These are phyloP conservation scores for Heliocybe sulcata DNA, from an alignment of 1,284 basidiomycete genomes.

Conservation along the genomic window DNA sequence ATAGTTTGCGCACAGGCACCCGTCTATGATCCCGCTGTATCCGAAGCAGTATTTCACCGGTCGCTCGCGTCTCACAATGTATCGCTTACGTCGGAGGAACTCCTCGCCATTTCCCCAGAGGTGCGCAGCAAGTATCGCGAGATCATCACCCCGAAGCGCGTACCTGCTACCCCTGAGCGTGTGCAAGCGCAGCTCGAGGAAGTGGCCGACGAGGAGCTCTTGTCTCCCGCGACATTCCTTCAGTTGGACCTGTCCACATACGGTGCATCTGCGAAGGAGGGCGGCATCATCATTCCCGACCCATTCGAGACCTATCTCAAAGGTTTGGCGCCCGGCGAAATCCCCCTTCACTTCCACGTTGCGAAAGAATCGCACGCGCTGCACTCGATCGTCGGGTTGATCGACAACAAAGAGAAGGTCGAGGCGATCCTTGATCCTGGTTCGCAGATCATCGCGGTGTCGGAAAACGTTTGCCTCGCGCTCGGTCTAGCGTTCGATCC, in stretches of 20 bases:
- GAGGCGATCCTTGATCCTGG: conserved; percentile 18
- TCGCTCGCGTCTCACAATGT: too few relatives aligned
- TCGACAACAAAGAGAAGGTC: conserved; percentile 9
- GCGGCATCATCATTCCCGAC: background rate
- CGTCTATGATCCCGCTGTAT: background rate
- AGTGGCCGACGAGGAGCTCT: background rate
- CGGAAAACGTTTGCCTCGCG: conserved; percentile 11
- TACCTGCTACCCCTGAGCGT: background rate
- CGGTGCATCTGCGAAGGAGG: background rate
- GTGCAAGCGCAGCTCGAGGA: background rate
- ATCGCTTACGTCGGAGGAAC: too few relatives aligned
- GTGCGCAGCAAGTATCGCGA: background rate
- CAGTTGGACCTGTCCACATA: background rate
- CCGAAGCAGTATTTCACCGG: too few relatives aligned
- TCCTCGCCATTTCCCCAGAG: background rate
- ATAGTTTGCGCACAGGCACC: background rate
- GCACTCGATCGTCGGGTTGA: conserved; percentile 7
- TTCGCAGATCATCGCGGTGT: conserved; percentile 17
- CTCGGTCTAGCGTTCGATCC: conserved; percentile 16
- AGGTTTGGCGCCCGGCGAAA: background rate
- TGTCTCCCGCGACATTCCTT: too few relatives aligned
- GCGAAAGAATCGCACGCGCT: conserved; percentile 4
- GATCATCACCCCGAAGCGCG: background rate
- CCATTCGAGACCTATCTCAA: conserved; percentile 6
- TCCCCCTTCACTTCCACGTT: background rate